phyloP scores from a whole-genome alignment of 768 basidiomycete genomes.

The Boletus rubropictus region DNA sequence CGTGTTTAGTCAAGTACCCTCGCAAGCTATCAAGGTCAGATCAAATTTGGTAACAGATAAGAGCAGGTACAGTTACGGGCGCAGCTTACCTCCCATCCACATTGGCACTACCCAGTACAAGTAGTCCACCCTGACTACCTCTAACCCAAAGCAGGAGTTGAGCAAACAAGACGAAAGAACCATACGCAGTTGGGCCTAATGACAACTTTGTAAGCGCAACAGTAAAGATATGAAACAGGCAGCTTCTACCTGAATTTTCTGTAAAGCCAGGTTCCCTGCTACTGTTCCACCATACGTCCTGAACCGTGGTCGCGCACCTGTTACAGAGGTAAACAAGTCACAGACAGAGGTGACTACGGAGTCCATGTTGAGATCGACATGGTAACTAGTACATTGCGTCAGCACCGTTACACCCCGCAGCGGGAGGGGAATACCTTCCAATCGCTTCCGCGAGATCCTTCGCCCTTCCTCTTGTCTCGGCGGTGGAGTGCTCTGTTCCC shows the following conservation, averaged over 20 bases:
- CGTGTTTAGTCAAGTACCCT: conserved; percentile 97
- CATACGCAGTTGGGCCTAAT: conserved; percentile 87
- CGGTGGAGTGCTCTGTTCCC: conserved; percentile 95
- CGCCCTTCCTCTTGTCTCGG: conserved; percentile 79
- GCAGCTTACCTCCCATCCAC: conserved; percentile 87
- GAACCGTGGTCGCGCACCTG: conserved; percentile 67
- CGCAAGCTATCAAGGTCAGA: conserved; percentile 54
- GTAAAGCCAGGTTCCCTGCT: conserved; percentile 92
- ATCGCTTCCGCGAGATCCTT: conserved; percentile 84
- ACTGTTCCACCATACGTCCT: conserved; percentile 78
- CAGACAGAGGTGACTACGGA: conserved; percentile 77
- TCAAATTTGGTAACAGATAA: background rate
- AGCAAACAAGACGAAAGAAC: conserved; percentile 88
- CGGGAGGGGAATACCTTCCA: conserved; percentile 56
- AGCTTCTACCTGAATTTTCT: conserved; percentile 80
- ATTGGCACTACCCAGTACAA: conserved; percentile 96
- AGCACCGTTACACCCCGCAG: background rate
- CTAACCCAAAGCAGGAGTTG: conserved; percentile 91
- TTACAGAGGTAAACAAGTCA: conserved; percentile 79
- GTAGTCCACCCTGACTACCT: conserved; percentile 75
- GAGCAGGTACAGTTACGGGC: background rate
- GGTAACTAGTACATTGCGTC: conserved; percentile 55
- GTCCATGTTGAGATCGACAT: conserved; percentile 96
- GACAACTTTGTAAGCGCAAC: background rate
- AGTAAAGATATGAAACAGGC: background rate